Evolutionary conservation across 352 stramenopile genomes (phyloP).

Genomic region (Phytophthora sp.): DNA sequence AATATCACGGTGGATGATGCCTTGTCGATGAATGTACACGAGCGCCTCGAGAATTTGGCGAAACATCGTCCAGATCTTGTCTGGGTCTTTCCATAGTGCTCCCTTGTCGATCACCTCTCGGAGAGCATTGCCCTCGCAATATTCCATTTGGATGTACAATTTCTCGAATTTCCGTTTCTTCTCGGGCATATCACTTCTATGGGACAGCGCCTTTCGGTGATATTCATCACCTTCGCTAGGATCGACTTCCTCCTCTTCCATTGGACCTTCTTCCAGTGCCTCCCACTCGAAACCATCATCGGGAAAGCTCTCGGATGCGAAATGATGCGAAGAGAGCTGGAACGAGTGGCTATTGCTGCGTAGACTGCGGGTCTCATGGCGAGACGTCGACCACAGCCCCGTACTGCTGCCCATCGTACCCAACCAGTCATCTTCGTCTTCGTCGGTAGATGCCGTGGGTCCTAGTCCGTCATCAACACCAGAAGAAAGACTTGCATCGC

Average conservation of each 20-base stretch:
- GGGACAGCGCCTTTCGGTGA: constrained; percentile 19
- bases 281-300: constrained; percentile 83
- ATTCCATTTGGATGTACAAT: constrained; percentile 97
- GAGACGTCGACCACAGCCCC: constrained; percentile 71
- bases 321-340: constrained; percentile 44
- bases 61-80: constrained; percentile 95
- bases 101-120: constrained; percentile 95
- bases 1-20: constrained; percentile 94
- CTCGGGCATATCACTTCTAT: constrained; percentile 25
- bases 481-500: constrained; percentile 49
- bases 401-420: constrained; percentile 70
- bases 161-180: constrained; percentile 69
- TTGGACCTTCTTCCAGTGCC: constrained; percentile 57
- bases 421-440: constrained; percentile 85
- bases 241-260: constrained; percentile 43
- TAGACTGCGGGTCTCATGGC: constrained; percentile 57
- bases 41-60: constrained; percentile 96
- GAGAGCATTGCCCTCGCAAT: constrained; percentile 93
- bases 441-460: constrained; percentile 49
- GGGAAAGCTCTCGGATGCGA: constrained; percentile 40
- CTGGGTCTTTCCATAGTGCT: constrained; percentile 73
- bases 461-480: constrained; percentile 41
- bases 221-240: constrained; percentile 34
- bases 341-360: constrained; percentile 49
- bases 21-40: constrained; percentile 94